phyloP scores from a whole-genome alignment of 2,329 filamentous ascomycete genomes.

The Sclerotinia spermophila region DNA sequence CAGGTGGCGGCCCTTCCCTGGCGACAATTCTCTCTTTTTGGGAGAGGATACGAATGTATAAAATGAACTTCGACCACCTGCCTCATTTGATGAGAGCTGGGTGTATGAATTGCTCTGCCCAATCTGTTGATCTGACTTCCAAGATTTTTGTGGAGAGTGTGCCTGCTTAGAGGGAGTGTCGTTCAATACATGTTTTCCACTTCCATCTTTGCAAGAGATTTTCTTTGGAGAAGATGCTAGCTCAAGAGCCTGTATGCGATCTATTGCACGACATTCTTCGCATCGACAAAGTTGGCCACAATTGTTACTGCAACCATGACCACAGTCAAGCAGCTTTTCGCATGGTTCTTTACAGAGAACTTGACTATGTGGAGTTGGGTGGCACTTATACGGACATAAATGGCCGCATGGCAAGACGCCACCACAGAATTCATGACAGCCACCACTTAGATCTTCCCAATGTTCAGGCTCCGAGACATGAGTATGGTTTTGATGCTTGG shows the following conservation, averaged over 20 bases:
- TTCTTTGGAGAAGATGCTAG: neutral
- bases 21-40: neutral
- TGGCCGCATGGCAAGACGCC: constrained; percentile 36
- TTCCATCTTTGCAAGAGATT: neutral
- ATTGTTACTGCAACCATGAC: constrained; percentile 32
- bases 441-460: constrained; percentile 52
- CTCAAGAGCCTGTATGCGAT: neutral
- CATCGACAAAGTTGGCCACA: constrained; percentile 33
- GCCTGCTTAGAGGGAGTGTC: neutral
- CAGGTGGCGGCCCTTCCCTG: neutral
- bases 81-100: neutral
- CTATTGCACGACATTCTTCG: constrained; percentile 23
- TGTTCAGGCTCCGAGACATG: constrained; percentile 51
- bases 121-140: neutral
- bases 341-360: constrained; percentile 32
- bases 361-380: constrained; percentile 31
- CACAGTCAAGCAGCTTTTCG: constrained; percentile 26
- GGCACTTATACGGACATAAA: constrained; percentile 32
- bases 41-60: neutral
- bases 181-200: too few species aligned
- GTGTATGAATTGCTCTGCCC: neutral
- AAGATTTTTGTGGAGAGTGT: neutral
- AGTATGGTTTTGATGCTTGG: constrained; percentile 51
- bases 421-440: constrained; percentile 48
- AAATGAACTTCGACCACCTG: too few species aligned